A percentile compares a stretch with the other conserved stretches of the same genome.
Evolutionary conservation across 1,284 basidiomycete genomes (phyloP).

Genomic region (Moesziomyces parantarcticus): DNA sequence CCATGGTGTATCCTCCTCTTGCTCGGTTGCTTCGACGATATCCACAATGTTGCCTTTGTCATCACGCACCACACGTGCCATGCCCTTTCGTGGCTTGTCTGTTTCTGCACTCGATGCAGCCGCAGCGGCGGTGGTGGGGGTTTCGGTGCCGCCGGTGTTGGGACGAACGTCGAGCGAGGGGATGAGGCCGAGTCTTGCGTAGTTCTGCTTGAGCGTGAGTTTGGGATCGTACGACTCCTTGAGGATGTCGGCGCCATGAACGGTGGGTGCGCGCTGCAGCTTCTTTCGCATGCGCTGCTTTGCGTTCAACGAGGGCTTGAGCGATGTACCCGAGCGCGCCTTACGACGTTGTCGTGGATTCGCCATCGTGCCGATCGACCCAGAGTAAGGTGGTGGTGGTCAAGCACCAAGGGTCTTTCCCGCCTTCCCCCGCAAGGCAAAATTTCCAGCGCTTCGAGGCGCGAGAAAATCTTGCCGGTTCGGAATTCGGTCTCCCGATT

Average conservation of each 20-base stretch:
- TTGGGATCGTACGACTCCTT: conserved; percentile 87
- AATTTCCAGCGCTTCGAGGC: neutral
- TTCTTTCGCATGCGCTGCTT: conserved; percentile 80
- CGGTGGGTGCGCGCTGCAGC: conserved; percentile 70
- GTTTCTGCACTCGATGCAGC: neutral
- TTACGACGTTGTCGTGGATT: conserved; percentile 91
- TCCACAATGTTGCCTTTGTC: conserved; percentile 81
- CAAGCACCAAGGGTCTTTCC: neutral
- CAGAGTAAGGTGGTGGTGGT: neutral
- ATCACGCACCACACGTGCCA: conserved; percentile 87
- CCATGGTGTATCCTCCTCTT: conserved; percentile 68
- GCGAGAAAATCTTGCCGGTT: no score
- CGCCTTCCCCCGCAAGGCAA: neutral
- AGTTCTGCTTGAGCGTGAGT: conserved; percentile 93
- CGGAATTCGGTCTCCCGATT: no score
- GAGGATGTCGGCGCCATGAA: conserved; percentile 83
- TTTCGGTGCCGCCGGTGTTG: conserved; percentile 48
- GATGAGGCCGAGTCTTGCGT: conserved; percentile 79
- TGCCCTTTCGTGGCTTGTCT: conserved; percentile 72
- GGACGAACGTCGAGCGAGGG: conserved; percentile 64
- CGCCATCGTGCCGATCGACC: conserved; percentile 74
- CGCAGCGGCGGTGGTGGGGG: neutral
- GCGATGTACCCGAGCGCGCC: conserved; percentile 73
- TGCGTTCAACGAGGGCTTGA: conserved; percentile 74
- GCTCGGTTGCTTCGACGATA: conserved; percentile 77